Conservation (phyloP, 306 rosid species). For the Prosopis cineraria region DNA sequence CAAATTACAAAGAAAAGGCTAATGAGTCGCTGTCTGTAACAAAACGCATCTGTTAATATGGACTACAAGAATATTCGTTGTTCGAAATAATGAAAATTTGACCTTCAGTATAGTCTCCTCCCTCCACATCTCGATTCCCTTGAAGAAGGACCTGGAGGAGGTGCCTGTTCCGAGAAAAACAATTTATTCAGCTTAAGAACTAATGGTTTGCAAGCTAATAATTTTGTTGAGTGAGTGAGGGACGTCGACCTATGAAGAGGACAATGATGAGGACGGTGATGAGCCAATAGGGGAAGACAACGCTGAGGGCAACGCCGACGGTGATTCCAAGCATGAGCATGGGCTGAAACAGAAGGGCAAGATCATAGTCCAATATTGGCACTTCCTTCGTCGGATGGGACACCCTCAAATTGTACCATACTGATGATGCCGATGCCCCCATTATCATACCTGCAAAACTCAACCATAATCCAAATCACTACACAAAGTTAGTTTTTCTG, state of each 20-base stretch:
- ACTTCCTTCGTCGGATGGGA: slow-evolving; percentile 83
- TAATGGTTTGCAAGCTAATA: background rate
- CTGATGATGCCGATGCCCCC: slow-evolving; percentile 92
- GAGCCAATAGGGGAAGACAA: slow-evolving; percentile 95
- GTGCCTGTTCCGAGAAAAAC: slow-evolving; percentile 50
- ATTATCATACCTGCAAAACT: slow-evolving; percentile 81
- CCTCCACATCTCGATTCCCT: slow-evolving; percentile 80
- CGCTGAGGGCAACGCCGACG: slow-evolving; percentile 83
- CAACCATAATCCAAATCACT: background rate
- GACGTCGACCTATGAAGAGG: slow-evolving; percentile 63
- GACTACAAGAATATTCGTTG: background rate
- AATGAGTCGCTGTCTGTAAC: background rate
- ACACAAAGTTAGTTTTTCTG: background rate
- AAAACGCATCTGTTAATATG: background rate
- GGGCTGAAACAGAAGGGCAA: slow-evolving; percentile 90
- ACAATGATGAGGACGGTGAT: slow-evolving; percentile 85
- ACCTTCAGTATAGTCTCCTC: slow-evolving; percentile 72
- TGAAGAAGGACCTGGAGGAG: slow-evolving; percentile 80
- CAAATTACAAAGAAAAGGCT: background rate
- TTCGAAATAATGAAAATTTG: background rate
- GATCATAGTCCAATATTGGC: slow-evolving; percentile 82
- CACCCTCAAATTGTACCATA: slow-evolving; percentile 91
- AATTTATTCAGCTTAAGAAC: background rate
- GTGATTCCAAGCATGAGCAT: slow-evolving; percentile 97
- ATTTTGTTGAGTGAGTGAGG: background rate